Conservation (phyloP, 345 rosid species). For the Kernera saxatilis region DNA sequence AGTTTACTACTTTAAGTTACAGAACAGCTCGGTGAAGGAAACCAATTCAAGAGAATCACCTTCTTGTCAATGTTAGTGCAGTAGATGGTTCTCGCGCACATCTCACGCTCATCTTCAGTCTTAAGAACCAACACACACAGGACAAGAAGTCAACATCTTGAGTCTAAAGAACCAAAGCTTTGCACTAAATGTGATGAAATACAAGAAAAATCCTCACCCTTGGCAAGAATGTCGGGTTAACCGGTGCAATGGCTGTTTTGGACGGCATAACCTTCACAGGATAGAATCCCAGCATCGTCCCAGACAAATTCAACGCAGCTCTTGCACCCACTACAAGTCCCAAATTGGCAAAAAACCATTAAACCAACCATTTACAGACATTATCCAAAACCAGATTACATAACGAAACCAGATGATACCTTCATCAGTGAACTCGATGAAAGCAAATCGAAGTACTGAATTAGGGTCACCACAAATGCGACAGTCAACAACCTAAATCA, state of each 20-base stretch:
- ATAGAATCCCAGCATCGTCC: conserved; percentile 87
- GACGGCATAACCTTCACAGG: conserved; percentile 90
- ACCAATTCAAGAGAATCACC: conserved; percentile 33
- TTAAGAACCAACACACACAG: conserved; percentile 29
- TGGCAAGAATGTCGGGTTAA: conserved; percentile 89
- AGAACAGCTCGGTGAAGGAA: neutral
- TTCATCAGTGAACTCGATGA: conserved; percentile 88
- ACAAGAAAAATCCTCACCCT: conserved; percentile 42
- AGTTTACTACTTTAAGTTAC: neutral
- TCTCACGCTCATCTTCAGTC: conserved; percentile 92
- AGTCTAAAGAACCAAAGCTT: conserved; percentile 3
- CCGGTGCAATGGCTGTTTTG: conserved; percentile 95
- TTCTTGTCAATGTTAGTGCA: conserved; percentile 93
- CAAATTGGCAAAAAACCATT: neutral
- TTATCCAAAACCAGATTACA: neutral
- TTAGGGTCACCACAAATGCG: conserved; percentile 97
- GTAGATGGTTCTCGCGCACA: conserved; percentile 88
- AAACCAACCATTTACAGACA: neutral
- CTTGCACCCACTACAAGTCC: conserved; percentile 62
- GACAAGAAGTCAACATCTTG: neutral
- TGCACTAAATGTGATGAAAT: neutral
- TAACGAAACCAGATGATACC: conserved; percentile 38
- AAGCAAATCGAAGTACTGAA: conserved; percentile 94
- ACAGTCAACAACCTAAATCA: conserved; percentile 70
- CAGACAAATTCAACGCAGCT: conserved; percentile 63